These are phyloP conservation scores for Boletellus dicymbophilus DNA, from an alignment of 1,284 basidiomycete genomes.

Conservation along the genomic window DNA sequence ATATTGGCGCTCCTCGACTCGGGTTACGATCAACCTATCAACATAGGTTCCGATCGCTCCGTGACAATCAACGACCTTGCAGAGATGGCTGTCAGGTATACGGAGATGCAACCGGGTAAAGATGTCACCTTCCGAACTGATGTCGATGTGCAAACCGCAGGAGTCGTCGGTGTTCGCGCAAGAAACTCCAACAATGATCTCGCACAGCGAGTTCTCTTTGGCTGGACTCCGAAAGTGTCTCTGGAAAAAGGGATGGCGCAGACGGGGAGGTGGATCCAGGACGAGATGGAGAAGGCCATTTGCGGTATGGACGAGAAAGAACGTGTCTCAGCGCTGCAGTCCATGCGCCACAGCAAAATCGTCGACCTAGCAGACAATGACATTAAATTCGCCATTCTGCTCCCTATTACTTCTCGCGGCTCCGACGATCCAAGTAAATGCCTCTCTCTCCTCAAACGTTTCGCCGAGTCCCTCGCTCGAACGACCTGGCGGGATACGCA, in stretches of 20 bases:
- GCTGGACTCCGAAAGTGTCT: slow-evolving; percentile 43
- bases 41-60: slow-evolving; percentile 53
- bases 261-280: slow-evolving; percentile 49
- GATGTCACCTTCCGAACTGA: slow-evolving; percentile 34
- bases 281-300: slow-evolving; percentile 35
- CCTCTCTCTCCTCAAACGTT: slow-evolving; percentile 41
- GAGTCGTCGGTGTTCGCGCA: slow-evolving; percentile 49
- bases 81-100: slow-evolving; percentile 38
- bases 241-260: slow-evolving; percentile 47
- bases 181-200: slow-evolving; percentile 55
- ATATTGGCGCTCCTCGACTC: slow-evolving; percentile 45
- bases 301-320: slow-evolving; percentile 5
- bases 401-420: slow-evolving; percentile 58
- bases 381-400: slow-evolving; percentile 50
- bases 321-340: slow-evolving; percentile 17
- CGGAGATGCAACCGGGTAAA: slow-evolving; percentile 30
- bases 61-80: slow-evolving; percentile 49
- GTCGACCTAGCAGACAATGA: slow-evolving; percentile 39
- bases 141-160: slow-evolving; percentile 34
- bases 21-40: slow-evolving; percentile 39
- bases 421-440: slow-evolving; percentile 36
- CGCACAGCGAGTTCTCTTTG: slow-evolving; percentile 30
- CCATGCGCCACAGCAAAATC: slow-evolving; percentile 36
- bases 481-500: slow-evolving; percentile 51
- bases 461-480: slow-evolving; percentile 43